Percentiles rank a stretch among this genome's conserved stretches.
Evolutionary conservation across 2,329 filamentous ascomycete genomes (phyloP).

Genomic region (Ophiostoma ulmi): DNA sequence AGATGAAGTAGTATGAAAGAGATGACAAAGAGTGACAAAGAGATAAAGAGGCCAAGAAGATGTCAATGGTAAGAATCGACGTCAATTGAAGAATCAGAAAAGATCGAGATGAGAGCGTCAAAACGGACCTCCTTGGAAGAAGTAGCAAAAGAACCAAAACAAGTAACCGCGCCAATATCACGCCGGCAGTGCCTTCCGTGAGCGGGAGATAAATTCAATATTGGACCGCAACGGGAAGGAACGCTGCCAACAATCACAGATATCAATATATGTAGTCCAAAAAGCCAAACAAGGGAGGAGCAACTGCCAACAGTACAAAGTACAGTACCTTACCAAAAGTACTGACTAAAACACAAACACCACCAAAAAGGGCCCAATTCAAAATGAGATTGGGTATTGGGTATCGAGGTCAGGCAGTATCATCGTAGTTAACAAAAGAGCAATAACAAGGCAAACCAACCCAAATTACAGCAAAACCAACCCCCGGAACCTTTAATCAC

Average conservation of each 20-base stretch:
- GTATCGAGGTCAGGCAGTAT: not conserved
- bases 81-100: not conserved
- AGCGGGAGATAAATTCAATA: not conserved
- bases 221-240: conserved; percentile 9
- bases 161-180: conserved; percentile 9
- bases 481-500: conserved; percentile 25
- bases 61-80: too few relatives aligned
- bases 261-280: too few relatives aligned
- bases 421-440: not conserved
- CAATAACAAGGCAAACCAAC: not conserved
- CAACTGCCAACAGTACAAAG: not conserved
- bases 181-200: conserved; percentile 12
- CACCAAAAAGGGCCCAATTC: too few relatives aligned
- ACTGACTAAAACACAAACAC: too few relatives aligned
- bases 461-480: not conserved
- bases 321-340: too few relatives aligned
- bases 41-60: not conserved
- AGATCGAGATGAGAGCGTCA: not conserved
- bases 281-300: conserved; percentile 12
- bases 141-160: not conserved
- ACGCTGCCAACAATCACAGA: not conserved
- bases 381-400: not conserved
- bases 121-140: not conserved
- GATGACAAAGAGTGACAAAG: not conserved
- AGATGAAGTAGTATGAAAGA: not conserved